Conservation (phyloP, 2,329 filamentous ascomycete species). For the Colletotrichum destructivum region DNA sequence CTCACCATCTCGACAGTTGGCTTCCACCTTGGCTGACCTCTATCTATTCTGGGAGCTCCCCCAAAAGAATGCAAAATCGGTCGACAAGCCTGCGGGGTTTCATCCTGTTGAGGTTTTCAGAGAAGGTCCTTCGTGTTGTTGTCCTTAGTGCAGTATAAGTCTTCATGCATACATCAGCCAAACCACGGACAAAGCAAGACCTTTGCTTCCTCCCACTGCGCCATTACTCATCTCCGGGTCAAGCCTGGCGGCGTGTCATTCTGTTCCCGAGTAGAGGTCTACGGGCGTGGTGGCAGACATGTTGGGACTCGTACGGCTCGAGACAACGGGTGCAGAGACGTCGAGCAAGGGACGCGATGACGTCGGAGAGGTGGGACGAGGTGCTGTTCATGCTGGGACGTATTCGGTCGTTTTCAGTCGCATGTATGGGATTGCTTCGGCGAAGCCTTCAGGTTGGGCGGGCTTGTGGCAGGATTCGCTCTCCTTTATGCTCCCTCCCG, state of each 20-base stretch:
- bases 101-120: too few species aligned
- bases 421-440: not conserved
- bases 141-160: not conserved
- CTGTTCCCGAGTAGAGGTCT: slow-evolving; percentile 1
- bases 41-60: not conserved
- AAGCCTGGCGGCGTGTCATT: not conserved
- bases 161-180: not conserved
- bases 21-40: not conserved
- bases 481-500: not conserved
- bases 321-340: slow-evolving; percentile 41
- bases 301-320: slow-evolving; percentile 42
- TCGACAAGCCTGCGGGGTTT: not conserved
- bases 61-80: not conserved
- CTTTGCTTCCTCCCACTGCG: not conserved
- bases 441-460: not conserved
- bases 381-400: not conserved
- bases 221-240: not conserved
- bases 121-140: not conserved
- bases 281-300: slow-evolving; percentile 36
- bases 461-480: not conserved
- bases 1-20: not conserved
- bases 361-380: not conserved
- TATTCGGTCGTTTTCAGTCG: not conserved
- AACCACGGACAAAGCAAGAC: not conserved
- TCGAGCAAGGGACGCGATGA: slow-evolving; percentile 19